Evolutionary conservation across 768 basidiomycete genomes (phyloP), one percentile per base, ranked within the genome.

Genomic region (Rhodocollybia butyracea): DNA sequence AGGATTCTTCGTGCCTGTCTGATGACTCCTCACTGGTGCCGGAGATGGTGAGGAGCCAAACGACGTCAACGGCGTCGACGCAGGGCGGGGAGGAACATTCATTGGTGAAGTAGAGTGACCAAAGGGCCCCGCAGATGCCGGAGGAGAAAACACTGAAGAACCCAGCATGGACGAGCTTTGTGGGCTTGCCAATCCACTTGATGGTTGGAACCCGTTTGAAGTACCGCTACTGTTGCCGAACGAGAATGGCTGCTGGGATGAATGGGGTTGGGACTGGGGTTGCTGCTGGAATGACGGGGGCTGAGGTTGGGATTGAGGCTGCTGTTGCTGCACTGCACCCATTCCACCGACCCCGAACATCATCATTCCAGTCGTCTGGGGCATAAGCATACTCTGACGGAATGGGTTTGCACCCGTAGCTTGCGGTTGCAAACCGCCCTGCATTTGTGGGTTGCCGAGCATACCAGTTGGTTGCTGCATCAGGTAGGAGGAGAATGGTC

Each of bases 1-100:
- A 3, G 97, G 97, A 77, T 99, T 99, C 61, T 84, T 86, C 6
- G 92, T 91, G 26, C 97, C 96, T 3, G 97, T 99, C 67, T 89
- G 85, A 67, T 98, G 95, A 5, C 94, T 79, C 62, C 84, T 86
- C 26, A 98, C 79, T 6, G 85, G 84, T 2, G 78, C 75, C 3
- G 73, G 60, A 34, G 79, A 77, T 4, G 79, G 79, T 5, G 78
- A 72, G 5, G 38, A 43, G 30, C 60, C 63, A 34, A 74, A 63
- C 17, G 75, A 71, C 4, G 78, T 79, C 21, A 88, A 76, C 8
- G 91, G 91, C 1, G 90, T 89, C 1, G 91, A 91, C 0, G 83
- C 84, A 15, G 86, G 86, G 5, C 87, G 84, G 19, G 78, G 65
- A 31, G 82, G 86, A 2, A 77, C 55, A 42, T 64, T 70, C n/a